These are phyloP conservation scores for Pelargonium cotyledonis DNA, from an alignment of 441 rosid species.

Conservation along the genomic window DNA sequence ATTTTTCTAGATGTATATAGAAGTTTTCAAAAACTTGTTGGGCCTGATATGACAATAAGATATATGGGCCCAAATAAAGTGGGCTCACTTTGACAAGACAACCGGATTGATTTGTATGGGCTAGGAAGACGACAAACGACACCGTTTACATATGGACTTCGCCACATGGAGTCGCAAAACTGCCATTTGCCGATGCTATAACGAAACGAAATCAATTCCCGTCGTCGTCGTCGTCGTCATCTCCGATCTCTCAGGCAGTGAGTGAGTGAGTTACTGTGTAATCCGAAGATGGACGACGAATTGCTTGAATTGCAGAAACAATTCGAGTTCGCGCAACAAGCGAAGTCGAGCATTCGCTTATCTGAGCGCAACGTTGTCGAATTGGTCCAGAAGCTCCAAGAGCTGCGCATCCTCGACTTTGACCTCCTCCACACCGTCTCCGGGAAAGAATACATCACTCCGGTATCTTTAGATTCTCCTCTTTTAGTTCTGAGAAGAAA, in stretches of 20 bases:
- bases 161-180: no score
- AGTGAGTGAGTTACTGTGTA: not conserved
- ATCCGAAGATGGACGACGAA: slow-evolving; percentile 69
- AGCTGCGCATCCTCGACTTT: slow-evolving; percentile 86
- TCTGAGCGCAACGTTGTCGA: slow-evolving; percentile 96
- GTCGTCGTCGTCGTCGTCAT: slow-evolving; percentile 2
- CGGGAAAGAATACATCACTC: slow-evolving; percentile 92
- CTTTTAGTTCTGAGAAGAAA: slow-evolving; percentile 17
- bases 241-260: not conserved
- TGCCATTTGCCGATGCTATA: no score
- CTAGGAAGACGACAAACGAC: no score
- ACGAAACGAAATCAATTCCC: not conserved
- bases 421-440: slow-evolving; percentile 96
- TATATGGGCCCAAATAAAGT: no score
- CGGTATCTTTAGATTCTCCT: slow-evolving; percentile 31
- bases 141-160: no score
- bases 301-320: slow-evolving; percentile 80
- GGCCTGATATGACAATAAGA: no score
- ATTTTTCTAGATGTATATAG: no score
- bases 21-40: no score
- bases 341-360: slow-evolving; percentile 77
- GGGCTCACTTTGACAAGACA: no score
- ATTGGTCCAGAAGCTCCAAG: slow-evolving; percentile 89
- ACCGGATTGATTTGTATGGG: no score
- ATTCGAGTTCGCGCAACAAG: slow-evolving; percentile 91